These are phyloP conservation scores for Fusarium decemcellulare DNA, from an alignment of 2,329 filamentous ascomycete genomes.

Conservation along the genomic window DNA sequence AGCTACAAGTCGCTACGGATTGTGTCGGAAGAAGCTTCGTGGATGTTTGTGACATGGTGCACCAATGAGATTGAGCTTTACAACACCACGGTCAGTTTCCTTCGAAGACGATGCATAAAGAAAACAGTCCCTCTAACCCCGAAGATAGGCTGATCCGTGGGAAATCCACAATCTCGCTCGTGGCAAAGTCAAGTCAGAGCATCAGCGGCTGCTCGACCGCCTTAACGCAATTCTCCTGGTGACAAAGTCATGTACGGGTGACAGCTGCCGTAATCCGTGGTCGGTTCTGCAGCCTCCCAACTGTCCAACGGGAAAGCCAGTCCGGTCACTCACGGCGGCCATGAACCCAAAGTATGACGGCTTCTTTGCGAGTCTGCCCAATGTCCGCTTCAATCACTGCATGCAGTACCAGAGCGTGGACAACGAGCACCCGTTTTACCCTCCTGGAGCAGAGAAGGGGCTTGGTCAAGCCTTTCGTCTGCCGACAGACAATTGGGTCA, in stretches of 20 bases:
- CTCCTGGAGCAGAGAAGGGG: constrained; percentile 9
- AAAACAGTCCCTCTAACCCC: too few species aligned
- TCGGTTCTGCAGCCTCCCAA: not conserved
- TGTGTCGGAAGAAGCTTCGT: constrained; percentile 60
- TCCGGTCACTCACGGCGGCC: not conserved
- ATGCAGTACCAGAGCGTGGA: constrained; percentile 18
- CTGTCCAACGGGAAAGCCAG: not conserved
- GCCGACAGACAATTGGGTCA: constrained; percentile 16
- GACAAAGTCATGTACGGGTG: constrained; percentile 70
- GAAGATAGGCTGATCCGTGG: not conserved
- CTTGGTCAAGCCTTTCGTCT: constrained; percentile 7
- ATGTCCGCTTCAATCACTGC: constrained; percentile 20
- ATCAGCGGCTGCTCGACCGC: constrained; percentile 55
- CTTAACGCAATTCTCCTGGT: constrained; percentile 71
- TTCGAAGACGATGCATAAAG: too few species aligned
- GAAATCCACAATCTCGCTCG: constrained; percentile 15
- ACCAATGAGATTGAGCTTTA: constrained; percentile 63
- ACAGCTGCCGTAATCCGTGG: constrained; percentile 69
- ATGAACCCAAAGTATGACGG: constrained; percentile 16
- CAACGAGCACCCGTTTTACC: constrained; percentile 21
- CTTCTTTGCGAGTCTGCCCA: constrained; percentile 18
- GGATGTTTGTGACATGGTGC: constrained; percentile 70
- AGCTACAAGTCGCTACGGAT: too few species aligned
- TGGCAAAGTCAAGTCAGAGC: constrained; percentile 13
- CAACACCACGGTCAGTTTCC: constrained; percentile 57